These are phyloP conservation scores for Myriosclerotinia scirpicola DNA, from an alignment of 2,329 filamentous ascomycete species.

Conservation along the genomic window DNA sequence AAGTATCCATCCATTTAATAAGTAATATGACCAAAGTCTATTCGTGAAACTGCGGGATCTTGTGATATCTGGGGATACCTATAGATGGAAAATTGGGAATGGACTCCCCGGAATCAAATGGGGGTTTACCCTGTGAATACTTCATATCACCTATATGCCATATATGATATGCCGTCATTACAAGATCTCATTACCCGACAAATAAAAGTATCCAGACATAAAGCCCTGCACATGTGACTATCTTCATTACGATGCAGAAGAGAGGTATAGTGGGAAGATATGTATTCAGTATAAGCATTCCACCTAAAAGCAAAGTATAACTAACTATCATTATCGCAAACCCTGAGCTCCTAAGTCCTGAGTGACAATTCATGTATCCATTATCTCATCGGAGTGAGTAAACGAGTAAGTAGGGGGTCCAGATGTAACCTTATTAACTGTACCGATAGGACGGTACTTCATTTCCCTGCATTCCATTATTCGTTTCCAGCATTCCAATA, in stretches of 20 bases:
- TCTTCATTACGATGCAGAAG: background rate
- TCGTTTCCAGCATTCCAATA: constrained; percentile 6
- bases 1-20: no score
- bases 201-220: background rate
- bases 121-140: no score
- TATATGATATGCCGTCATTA: no score
- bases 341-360: no score
- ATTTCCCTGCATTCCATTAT: background rate
- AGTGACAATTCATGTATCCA: no score
- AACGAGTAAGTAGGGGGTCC: background rate
- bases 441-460: background rate
- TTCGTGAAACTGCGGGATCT: no score
- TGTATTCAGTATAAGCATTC: background rate
- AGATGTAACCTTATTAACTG: constrained; percentile 2
- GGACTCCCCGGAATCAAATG: no score
- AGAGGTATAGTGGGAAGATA: background rate
- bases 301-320: background rate
- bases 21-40: no score
- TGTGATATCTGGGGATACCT: no score
- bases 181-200: no score
- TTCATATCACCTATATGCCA: no score
- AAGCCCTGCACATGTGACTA: background rate
- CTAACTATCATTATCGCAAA: background rate
- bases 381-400: background rate
- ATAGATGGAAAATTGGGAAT: no score